phyloP scores from a whole-genome alignment of 208 protist genomes.

The Leishmania tropica region DNA sequence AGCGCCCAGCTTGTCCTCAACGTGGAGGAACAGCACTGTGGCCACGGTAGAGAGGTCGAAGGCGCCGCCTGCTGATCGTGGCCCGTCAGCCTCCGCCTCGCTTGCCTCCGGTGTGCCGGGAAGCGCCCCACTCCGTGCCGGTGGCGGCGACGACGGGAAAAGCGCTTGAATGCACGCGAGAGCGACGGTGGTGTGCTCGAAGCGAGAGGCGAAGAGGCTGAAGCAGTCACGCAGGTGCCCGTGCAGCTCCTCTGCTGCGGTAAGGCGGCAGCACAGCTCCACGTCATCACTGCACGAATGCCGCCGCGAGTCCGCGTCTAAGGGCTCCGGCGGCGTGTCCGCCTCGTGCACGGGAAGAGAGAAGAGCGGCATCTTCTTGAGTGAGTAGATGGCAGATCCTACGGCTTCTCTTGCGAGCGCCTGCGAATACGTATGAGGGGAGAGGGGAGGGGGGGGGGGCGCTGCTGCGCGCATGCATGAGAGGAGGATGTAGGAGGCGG shows the following conservation, averaged over 20 bases:
- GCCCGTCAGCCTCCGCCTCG: background rate
- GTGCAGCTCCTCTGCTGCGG: conserved; percentile 43
- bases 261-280: conserved; percentile 6
- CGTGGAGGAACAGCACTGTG: conserved; percentile 14
- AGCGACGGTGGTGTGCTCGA: conserved; percentile 5
- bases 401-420: conserved; percentile 1
- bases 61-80: no score
- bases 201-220: conserved; percentile 39
- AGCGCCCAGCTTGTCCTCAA: background rate
- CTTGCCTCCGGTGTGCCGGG: background rate
- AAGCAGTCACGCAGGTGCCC: conserved; percentile 49
- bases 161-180: background rate
- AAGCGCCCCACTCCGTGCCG: background rate
- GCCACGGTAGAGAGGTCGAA: conserved; percentile 12
- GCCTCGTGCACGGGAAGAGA: background rate
- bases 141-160: background rate
- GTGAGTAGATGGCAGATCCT: background rate
- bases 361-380: background rate
- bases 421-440: background rate
- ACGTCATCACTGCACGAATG: background rate
- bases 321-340: background rate
- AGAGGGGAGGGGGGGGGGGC: no score
- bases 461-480: background rate
- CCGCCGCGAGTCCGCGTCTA: background rate
- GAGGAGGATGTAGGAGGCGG: background rate